Evolutionary conservation across 305 asterid species (phyloP).

Genomic region (Fraxinus platypoda): DNA sequence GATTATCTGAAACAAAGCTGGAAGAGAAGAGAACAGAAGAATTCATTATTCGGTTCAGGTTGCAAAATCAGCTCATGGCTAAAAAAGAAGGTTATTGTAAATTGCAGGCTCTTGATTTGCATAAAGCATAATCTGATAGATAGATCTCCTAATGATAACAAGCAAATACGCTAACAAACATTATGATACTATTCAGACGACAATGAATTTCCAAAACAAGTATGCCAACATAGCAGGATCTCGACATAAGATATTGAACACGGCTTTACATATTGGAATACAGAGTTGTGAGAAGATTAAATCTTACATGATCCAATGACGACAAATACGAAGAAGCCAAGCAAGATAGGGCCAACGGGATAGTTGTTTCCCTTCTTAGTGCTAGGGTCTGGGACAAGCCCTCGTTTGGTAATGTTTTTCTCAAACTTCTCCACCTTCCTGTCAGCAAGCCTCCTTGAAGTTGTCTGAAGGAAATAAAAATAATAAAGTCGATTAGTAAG

Average conservation of each 20-base stretch:
- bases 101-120: background rate
- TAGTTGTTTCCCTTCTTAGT: conserved; percentile 74
- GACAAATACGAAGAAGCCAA: conserved; percentile 84
- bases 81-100: background rate
- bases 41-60: background rate
- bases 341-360: conserved; percentile 81
- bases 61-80: background rate
- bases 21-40: background rate
- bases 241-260: background rate
- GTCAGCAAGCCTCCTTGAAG: conserved; percentile 83
- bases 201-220: background rate
- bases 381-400: conserved; percentile 62
- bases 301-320: conserved; percentile 91
- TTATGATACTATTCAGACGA: background rate
- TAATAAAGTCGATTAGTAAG: background rate
- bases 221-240: background rate
- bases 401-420: conserved; percentile 80
- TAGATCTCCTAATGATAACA: background rate
- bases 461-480: conserved; percentile 44
- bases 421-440: conserved; percentile 84
- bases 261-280: background rate
- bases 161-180: background rate
- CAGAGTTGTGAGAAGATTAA: background rate
- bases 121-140: background rate
- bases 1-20: conserved; percentile 84